A percentile compares a stretch with the other conserved stretches of the same genome.
These are phyloP conservation scores for Vitis riparia DNA, from an alignment of 164 flowering plant species.

Conservation along the genomic window DNA sequence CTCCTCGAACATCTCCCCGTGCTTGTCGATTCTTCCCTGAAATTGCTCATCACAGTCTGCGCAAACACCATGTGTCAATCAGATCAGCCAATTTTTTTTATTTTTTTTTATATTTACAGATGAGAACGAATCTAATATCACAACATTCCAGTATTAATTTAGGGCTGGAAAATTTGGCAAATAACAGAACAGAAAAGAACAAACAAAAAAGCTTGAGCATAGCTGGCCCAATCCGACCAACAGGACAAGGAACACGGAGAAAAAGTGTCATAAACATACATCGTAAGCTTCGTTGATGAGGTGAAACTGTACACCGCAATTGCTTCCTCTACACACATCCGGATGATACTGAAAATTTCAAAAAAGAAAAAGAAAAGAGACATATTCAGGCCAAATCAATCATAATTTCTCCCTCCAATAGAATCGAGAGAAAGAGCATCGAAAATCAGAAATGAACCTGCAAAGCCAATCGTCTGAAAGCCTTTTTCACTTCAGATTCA, in stretches of 20 bases:
- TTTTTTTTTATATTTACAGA: no score
- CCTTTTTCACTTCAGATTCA: slow-evolving; percentile 82
- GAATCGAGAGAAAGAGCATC: neutral
- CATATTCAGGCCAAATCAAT: neutral
- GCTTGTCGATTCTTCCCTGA: slow-evolving; percentile 43
- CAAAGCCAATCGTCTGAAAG: slow-evolving; percentile 79
- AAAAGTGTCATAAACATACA: slow-evolving; percentile 37
- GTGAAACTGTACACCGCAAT: slow-evolving; percentile 74
- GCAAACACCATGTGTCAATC: neutral
- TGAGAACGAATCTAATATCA: no score
- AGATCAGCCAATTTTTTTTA: no score
- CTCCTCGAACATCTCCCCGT: slow-evolving; percentile 11
- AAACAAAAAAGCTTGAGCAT: no score
- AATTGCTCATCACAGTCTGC: slow-evolving; percentile 71
- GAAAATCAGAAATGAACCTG: slow-evolving; percentile 36
- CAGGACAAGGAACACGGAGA: neutral
- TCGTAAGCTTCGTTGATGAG: slow-evolving; percentile 88
- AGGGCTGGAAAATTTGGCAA: no score
- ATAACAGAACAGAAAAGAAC: no score
- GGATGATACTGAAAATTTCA: slow-evolving; percentile 85
- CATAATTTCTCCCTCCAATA: neutral
- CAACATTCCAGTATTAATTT: no score
- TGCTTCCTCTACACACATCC: slow-evolving; percentile 87
- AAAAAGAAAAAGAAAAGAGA: slow-evolving; percentile 1
- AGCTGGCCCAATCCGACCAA: no score